Percentiles rank a stretch among this genome's conserved stretches.
These are phyloP conservation scores for Abrus precatorius DNA, from an alignment of 306 rosid genomes.

Conservation along the genomic window DNA sequence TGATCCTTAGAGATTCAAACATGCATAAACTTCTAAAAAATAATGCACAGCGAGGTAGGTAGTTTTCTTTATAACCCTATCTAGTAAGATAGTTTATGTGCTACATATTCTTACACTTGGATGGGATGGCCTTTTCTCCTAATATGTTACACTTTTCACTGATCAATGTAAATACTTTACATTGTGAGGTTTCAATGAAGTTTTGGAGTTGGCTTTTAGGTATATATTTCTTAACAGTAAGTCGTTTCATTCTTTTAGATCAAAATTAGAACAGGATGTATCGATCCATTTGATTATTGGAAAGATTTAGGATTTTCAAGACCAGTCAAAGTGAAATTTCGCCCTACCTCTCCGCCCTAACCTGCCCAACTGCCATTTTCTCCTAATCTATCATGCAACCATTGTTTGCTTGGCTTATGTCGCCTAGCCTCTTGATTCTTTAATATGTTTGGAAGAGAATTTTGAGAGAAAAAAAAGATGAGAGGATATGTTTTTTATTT, in stretches of 20 bases:
- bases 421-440: no score
- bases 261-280: not conserved
- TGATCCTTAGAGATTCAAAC: not conserved
- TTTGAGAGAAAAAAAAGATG: no score
- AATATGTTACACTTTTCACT: conserved; percentile 22
- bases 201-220: not conserved
- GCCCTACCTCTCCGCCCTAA: no score
- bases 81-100: not conserved
- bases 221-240: no score
- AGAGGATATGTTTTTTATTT: no score
- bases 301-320: no score
- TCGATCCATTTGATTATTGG: not conserved
- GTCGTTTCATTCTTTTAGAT: not conserved
- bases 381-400: no score
- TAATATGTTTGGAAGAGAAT: no score
- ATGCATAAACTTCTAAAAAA: not conserved
- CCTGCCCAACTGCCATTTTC: no score
- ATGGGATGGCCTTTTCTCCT: not conserved
- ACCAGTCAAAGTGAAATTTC: no score
- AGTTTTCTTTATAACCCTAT: not conserved
- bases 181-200: not conserved
- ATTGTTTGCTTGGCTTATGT: no score
- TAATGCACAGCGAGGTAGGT: not conserved
- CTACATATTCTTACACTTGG: not conserved
- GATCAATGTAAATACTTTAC: not conserved